These are phyloP conservation scores for Epichloe scottii DNA, from an alignment of 2,329 filamentous ascomycete species.

Conservation along the genomic window DNA sequence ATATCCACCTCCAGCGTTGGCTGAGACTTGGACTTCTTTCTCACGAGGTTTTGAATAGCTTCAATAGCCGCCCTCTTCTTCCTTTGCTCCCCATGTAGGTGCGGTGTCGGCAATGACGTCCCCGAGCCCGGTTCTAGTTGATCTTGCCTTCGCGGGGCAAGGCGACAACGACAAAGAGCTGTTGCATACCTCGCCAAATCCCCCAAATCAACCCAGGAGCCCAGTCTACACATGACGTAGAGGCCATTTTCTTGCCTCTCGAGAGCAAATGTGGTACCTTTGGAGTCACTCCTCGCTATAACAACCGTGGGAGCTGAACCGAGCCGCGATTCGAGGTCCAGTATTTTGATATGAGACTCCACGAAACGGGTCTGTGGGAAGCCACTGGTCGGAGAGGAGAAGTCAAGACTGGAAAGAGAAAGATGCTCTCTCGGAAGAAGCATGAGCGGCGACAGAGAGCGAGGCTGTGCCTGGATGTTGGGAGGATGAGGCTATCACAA, in stretches of 20 bases:
- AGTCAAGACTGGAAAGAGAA: slow-evolving; percentile 49
- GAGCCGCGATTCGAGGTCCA: slow-evolving; percentile 51
- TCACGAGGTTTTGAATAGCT: slow-evolving; percentile 48
- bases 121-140: slow-evolving; percentile 10
- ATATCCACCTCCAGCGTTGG: slow-evolving; percentile 26
- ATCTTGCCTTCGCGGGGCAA: slow-evolving; percentile 12
- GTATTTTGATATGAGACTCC: slow-evolving; percentile 47
- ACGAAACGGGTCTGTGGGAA: slow-evolving; percentile 43
- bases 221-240: slow-evolving; percentile 58
- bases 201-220: slow-evolving; percentile 50
- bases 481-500: slow-evolving; percentile 39
- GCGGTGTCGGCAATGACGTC: slow-evolving; percentile 28
- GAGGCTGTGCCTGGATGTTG: slow-evolving; percentile 38
- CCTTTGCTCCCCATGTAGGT: slow-evolving; percentile 36
- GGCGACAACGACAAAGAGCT: slow-evolving; percentile 18
- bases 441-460: slow-evolving; percentile 46
- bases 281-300: slow-evolving; percentile 46
- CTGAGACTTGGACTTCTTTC: slow-evolving; percentile 34
- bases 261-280: slow-evolving; percentile 44
- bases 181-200: slow-evolving; percentile 39
- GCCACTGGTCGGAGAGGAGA: slow-evolving; percentile 35
- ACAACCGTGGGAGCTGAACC: slow-evolving; percentile 43
- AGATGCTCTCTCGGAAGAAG: slow-evolving; percentile 49
- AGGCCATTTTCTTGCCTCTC: slow-evolving; percentile 49
- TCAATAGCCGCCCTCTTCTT: slow-evolving; percentile 48